phyloP scores from a whole-genome alignment of 805 yeast genomes.

The Kluyveromyces lactis region DNA sequence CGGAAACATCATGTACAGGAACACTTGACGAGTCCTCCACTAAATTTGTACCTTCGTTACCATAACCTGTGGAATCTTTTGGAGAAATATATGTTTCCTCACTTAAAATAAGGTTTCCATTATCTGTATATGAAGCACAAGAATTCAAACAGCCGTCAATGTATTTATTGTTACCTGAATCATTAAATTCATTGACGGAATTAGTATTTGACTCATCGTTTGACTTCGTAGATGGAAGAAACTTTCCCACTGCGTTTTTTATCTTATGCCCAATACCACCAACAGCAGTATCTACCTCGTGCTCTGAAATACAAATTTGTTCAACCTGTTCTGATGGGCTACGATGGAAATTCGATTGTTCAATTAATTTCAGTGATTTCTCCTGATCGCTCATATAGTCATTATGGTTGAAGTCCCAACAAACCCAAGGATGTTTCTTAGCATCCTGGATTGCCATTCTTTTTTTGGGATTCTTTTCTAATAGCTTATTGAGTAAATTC shows the following conservation, averaged over 20 bases:
- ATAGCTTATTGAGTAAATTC: constrained; percentile 52
- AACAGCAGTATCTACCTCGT: constrained; percentile 71
- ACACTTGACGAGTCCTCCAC: not conserved
- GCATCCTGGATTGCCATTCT: constrained; percentile 67
- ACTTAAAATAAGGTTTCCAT: constrained; percentile 25
- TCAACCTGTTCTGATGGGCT: constrained; percentile 22
- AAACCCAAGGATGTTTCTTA: constrained; percentile 66
- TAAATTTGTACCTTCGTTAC: not conserved
- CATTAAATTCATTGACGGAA: not conserved
- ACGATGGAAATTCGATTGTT: constrained; percentile 23
- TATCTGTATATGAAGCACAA: constrained; percentile 4
- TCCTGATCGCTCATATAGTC: constrained; percentile 7
- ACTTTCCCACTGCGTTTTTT: constrained; percentile 27
- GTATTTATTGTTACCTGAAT: not conserved
- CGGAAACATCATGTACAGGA: constrained; percentile 5
- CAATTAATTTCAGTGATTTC: constrained; percentile 11
- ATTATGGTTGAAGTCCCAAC: constrained; percentile 32
- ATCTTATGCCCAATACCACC: constrained; percentile 70
- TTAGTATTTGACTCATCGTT: not conserved
- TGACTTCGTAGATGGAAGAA: constrained; percentile 4
- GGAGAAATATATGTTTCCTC: constrained; percentile 1
- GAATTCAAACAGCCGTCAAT: not conserved
- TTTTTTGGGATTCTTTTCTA: constrained; percentile 59
- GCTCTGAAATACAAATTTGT: constrained; percentile 52
- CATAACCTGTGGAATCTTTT: not conserved